A percentile compares a stretch with the other conserved stretches of the same genome.
Conservation (phyloP, 2,329 filamentous ascomycete genomes). For the Leptographium galeiforme region DNA sequence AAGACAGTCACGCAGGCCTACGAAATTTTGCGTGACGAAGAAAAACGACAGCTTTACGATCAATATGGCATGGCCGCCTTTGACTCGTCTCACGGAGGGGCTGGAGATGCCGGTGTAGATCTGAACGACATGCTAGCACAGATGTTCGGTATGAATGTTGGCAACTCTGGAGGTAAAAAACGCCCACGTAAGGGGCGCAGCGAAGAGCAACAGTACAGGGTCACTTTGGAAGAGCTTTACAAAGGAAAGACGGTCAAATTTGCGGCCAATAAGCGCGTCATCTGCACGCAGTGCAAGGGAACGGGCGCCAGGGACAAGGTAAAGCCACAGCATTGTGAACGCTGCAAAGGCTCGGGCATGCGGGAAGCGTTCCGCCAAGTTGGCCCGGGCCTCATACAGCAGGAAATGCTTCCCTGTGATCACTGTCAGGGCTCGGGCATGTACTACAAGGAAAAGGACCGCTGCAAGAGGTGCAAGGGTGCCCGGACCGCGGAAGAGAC, state of each 20-base stretch:
- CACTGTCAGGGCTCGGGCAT: constrained; percentile 76
- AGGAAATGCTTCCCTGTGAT: constrained; percentile 66
- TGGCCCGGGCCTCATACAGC: constrained; percentile 74
- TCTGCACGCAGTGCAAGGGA: constrained; percentile 80
- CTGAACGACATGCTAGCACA: constrained; percentile 86
- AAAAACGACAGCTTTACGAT: constrained; percentile 87
- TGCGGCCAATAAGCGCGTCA: constrained; percentile 82
- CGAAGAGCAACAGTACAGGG: constrained; percentile 83
- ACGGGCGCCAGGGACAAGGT: constrained; percentile 84
- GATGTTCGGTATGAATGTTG: constrained; percentile 74
- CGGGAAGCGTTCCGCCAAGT: constrained; percentile 70
- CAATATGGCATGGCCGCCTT: constrained; percentile 93
- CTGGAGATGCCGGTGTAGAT: constrained; percentile 59
- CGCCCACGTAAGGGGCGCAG: constrained; percentile 60
- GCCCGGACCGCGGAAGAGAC: constrained; percentile 74
- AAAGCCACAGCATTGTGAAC: constrained; percentile 68
- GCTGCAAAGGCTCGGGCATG: constrained; percentile 69
- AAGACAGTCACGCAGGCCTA: constrained; percentile 89
- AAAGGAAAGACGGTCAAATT: constrained; percentile 98
- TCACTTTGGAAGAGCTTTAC: constrained; percentile 88
- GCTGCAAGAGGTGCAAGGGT: constrained; percentile 98
- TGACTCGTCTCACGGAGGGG: constrained; percentile 56
- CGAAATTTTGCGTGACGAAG: constrained; percentile 92
- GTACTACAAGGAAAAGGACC: constrained; percentile 89
- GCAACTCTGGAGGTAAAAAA: constrained; percentile 34